These are phyloP conservation scores for Microbotryomycetes sp. DNA, from an alignment of 1,284 basidiomycete species.

Conservation along the genomic window DNA sequence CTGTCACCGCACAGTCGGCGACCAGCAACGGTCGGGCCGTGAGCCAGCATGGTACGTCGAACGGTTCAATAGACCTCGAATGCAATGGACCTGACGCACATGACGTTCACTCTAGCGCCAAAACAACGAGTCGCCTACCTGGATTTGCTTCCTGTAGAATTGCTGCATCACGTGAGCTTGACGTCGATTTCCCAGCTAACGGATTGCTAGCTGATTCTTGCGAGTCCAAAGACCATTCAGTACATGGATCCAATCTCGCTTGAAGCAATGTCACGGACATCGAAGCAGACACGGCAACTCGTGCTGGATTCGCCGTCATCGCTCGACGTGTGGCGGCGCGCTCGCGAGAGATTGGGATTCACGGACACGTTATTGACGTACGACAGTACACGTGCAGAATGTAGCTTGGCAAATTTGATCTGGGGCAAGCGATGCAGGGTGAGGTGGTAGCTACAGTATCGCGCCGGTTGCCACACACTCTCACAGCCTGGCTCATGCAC, in stretches of 20 bases:
- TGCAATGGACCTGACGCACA: no score
- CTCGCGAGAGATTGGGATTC: not conserved
- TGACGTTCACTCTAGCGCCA: no score
- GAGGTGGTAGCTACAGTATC: not conserved
- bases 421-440: conserved; percentile 9
- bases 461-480: not conserved
- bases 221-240: conserved; percentile 1
- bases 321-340: not conserved
- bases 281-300: not conserved
- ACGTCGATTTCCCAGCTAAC: not conserved
- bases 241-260: conserved; percentile 7
- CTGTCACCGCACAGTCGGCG: no score
- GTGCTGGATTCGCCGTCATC: not conserved
- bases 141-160: conserved; percentile 9
- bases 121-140: not conserved
- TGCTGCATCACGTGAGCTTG: conserved; percentile 11
- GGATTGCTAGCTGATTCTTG: not conserved
- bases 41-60: no score
- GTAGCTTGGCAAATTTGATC: conserved; percentile 6
- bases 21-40: no score
- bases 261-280: conserved; percentile 7
- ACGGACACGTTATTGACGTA: conserved; percentile 4
- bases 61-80: no score
- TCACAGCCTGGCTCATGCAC: not conserved
- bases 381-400: not conserved